Percentiles rank a stretch among this genome's conserved stretches.
These are phyloP conservation scores for Wallacemonas collosoma DNA, from an alignment of 208 protist genomes.

Conservation along the genomic window DNA sequence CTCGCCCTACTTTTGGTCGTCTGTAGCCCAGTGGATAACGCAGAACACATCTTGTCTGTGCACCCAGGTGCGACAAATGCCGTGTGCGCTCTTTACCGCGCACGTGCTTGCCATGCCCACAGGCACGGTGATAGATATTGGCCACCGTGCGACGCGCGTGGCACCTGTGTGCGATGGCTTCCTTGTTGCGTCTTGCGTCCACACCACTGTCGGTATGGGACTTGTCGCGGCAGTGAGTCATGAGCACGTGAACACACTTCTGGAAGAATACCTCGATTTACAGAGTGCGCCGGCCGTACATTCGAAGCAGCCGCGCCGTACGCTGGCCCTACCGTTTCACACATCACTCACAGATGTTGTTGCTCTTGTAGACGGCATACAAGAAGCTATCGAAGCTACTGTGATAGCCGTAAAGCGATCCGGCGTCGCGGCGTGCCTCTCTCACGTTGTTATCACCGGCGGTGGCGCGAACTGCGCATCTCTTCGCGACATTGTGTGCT, in stretches of 20 bases:
- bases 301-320: background rate
- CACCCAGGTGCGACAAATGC: constrained; percentile 2
- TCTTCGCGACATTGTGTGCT: constrained; percentile 2
- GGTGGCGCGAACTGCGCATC: background rate
- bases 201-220: background rate
- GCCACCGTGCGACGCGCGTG: constrained; percentile 32
- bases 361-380: background rate
- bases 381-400: background rate
- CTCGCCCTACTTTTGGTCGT: constrained; percentile 19
- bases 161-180: constrained; percentile 25
- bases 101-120: constrained; percentile 12
- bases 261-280: background rate
- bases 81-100: constrained; percentile 16
- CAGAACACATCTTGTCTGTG: background rate
- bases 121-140: constrained; percentile 41
- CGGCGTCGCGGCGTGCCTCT: constrained; percentile 2
- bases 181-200: background rate
- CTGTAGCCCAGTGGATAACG: constrained; percentile 19
- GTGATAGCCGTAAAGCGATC: background rate
- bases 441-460: constrained; percentile 1
- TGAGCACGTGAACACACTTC: background rate
- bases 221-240: background rate
- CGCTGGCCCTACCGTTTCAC: background rate
- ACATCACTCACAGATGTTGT: background rate
- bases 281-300: background rate